These are phyloP conservation scores for Colletotrichum zoysiae DNA, from an alignment of 2,329 filamentous ascomycete genomes.

Conservation along the genomic window DNA sequence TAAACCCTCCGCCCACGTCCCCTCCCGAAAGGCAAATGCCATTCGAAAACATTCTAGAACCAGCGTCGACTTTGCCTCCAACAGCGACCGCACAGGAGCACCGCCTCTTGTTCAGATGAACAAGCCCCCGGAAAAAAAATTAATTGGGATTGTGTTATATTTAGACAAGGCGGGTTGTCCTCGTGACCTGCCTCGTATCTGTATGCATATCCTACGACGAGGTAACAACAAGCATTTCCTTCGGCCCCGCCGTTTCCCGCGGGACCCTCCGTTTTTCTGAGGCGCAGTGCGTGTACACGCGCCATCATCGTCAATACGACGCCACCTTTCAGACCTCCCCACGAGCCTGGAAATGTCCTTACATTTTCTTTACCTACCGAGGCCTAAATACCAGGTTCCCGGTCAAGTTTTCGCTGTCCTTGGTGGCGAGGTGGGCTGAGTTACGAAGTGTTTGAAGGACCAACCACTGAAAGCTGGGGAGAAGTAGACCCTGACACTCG, in stretches of 20 bases:
- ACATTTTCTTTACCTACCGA: not conserved
- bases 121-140: not conserved
- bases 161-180: conserved; percentile 21
- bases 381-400: not conserved
- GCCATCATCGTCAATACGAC: conserved; percentile 23
- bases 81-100: not conserved
- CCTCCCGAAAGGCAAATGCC: not conserved
- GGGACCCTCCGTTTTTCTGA: not conserved
- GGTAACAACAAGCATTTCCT: not conserved
- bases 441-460: not conserved
- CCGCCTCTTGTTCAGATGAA: not conserved
- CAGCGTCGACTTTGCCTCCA: not conserved
- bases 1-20: not conserved
- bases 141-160: conserved; percentile 26
- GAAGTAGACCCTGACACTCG: not conserved
- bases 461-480: not conserved
- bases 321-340: conserved; percentile 33
- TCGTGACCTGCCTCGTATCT: conserved; percentile 26
- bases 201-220: conserved; percentile 2
- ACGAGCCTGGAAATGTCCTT: conserved; percentile 3
- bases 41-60: not conserved
- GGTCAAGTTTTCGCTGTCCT: conserved; percentile 15
- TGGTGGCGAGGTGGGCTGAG: not conserved
- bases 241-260: conserved; percentile 3
- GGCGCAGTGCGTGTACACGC: conserved; percentile 32